Base-by-base conservation (phyloP, 768 basidiomycete species). In the Mycena polygramma region DNA sequence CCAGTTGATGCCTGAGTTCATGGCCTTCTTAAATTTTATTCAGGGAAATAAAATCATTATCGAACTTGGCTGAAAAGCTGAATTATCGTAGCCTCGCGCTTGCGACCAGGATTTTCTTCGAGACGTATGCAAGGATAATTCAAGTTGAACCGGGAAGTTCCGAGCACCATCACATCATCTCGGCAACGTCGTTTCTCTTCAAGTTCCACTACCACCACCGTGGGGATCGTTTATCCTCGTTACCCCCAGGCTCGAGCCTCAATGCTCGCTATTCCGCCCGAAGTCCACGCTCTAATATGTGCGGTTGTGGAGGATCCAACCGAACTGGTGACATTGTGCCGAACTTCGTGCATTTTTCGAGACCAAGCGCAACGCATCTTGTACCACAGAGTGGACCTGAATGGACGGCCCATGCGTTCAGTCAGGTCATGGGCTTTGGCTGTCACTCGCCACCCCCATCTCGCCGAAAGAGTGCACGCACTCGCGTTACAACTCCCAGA, bases 381-480 rank as follows among this genome's bases (percentile, higher is more conserved):
- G 5, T 69, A 63, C 22, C 55, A 17, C 36, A 26, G 19, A 2
- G 52, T 60, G 1, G 57, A 69, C 20, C 30, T 69, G 7, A 4
- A 11, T 6, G 60, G 49, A 22, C 37, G 66, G 48, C 24, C 10
- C 6, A 58, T 60, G 48, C 55, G 51, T 6, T 15, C 30, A 9
- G 20, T 59, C 1, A 36, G 41, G n/a, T 64, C 57, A 7, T 69
- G 68, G 68, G 63, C 49, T 2, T n/a, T 46, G 22, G 57, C 68
- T 10, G 57, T 64, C 13, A 64, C 57, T 14, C 39, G 52, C 0
- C 48, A 64, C 51, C 17, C 64, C 24, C 64, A 57, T 8, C 64
- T 70, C 37, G 69, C 58, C 35, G 43, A 55, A 41, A 59, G 64
- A 6, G 64, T 62, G 8, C 69, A 61, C 26, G 30, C 59, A 17